phyloP scores from a whole-genome alignment of 208 protist genomes.

The Trypanosoma caninum region DNA sequence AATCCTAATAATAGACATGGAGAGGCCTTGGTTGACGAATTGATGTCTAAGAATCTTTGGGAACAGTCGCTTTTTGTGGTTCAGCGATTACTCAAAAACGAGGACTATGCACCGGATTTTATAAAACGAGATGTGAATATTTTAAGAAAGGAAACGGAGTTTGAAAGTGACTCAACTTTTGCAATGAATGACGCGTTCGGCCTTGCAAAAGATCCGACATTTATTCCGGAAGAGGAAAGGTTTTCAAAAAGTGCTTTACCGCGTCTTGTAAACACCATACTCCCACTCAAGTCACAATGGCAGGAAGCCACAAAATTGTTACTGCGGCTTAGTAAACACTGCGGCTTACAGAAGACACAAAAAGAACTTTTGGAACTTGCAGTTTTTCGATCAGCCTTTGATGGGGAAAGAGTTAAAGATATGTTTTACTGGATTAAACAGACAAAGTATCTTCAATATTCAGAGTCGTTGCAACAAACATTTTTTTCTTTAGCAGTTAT shows the following conservation, averaged over 20 bases:
- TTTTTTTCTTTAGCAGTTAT: constrained; percentile 24
- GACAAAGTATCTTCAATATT: constrained; percentile 5
- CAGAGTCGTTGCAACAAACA: constrained; percentile 24
- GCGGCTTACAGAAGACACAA: constrained; percentile 5
- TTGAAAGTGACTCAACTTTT: constrained; percentile 2
- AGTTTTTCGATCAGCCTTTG: constrained; percentile 23
- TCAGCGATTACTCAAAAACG: constrained; percentile 9
- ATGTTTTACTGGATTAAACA: constrained; percentile 20
- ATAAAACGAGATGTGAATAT: not conserved
- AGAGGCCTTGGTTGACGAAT: constrained; percentile 34
- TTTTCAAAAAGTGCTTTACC: constrained; percentile 17
- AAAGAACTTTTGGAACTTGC: constrained; percentile 27
- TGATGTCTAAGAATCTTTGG: constrained; percentile 19
- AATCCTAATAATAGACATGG: constrained; percentile 26
- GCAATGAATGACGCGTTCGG: constrained; percentile 27
- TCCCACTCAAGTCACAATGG: constrained; percentile 33
- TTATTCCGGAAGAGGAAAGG: constrained; percentile 31
- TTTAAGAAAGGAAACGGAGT: not conserved
- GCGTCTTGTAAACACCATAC: constrained; percentile 20
- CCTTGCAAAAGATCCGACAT: constrained; percentile 30
- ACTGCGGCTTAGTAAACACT: constrained; percentile 10
- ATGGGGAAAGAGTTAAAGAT: constrained; percentile 22
- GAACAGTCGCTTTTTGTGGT: constrained; percentile 19
- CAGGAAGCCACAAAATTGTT: constrained; percentile 24
- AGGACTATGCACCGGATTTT: not conserved